These are phyloP conservation scores for Coemansia reversa DNA, from an alignment of 192 early-diverging fungal species.

Conservation along the genomic window DNA sequence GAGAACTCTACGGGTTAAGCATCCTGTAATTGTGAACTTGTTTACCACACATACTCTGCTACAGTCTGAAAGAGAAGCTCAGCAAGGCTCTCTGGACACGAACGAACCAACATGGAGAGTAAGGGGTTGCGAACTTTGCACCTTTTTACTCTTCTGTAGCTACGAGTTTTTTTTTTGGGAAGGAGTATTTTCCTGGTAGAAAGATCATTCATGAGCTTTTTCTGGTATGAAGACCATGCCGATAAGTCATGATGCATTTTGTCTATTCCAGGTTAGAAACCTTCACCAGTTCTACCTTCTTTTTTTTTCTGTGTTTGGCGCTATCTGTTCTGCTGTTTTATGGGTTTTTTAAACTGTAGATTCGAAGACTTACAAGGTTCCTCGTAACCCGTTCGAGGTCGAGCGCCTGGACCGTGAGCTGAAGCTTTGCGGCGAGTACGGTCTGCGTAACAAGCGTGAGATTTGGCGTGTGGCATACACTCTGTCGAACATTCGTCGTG, in stretches of 20 bases:
- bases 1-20: no score
- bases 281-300: constrained; percentile 23
- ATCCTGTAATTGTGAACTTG: no score
- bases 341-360: constrained; percentile 43
- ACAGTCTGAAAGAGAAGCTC: constrained; percentile 42
- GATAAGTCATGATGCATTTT: not conserved
- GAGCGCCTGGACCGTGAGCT: constrained; percentile 94
- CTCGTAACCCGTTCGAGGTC: constrained; percentile 93
- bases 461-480: constrained; percentile 96
- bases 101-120: constrained; percentile 35
- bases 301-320: constrained; percentile 16
- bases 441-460: constrained; percentile 98
- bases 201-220: no score
- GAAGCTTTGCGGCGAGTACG: constrained; percentile 95
- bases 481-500: constrained; percentile 99
- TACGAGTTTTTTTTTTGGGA: constrained; percentile 18
- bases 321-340: not conserved
- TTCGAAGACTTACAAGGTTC: constrained; percentile 92
- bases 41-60: constrained; percentile 3
- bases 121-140: not conserved
- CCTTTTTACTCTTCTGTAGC: constrained; percentile 12
- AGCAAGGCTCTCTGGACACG: constrained; percentile 58
- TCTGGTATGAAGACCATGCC: no score
- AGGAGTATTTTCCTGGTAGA: not conserved
- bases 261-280: not conserved